phyloP scores from a whole-genome alignment of 2,329 filamentous ascomycete genomes.

The Ustilaginoidea virens region DNA sequence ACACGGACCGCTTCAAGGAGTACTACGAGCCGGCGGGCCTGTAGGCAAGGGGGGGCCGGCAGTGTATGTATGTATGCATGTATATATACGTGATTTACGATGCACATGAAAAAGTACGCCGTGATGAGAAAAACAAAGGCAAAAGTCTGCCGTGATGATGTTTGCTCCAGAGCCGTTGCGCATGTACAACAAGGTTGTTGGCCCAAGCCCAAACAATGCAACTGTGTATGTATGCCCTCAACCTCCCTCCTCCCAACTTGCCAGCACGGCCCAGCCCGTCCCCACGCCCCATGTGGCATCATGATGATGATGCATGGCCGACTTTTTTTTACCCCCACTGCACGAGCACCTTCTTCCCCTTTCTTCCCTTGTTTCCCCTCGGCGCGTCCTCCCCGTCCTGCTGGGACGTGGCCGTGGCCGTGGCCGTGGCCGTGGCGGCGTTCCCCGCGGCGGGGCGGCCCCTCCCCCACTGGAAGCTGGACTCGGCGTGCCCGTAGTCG shows the following conservation, averaged over 20 bases:
- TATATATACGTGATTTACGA: not conserved
- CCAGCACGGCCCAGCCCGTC: too few relatives aligned
- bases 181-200: too few relatives aligned
- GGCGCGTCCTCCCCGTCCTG: constrained; percentile 14
- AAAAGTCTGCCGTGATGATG: too few relatives aligned
- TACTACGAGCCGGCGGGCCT: constrained; percentile 45
- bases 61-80: not conserved
- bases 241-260: too few relatives aligned
- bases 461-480: constrained; percentile 37
- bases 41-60: constrained; percentile 4
- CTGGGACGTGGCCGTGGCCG: constrained; percentile 12
- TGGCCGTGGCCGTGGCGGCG: constrained; percentile 10
- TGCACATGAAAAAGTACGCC: too few relatives aligned
- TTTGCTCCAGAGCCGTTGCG: too few relatives aligned
- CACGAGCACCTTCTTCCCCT: constrained; percentile 43
- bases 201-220: too few relatives aligned
- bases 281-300: not conserved
- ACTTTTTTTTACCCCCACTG: constrained; percentile 37
- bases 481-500: constrained; percentile 32
- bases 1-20: constrained; percentile 50
- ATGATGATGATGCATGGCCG: not conserved
- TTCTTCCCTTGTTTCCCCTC: constrained; percentile 38
- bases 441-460: constrained; percentile 10
- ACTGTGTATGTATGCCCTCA: too few relatives aligned
- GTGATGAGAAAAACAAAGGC: too few relatives aligned